Percentiles rank a stretch among this genome's conserved stretches.
phyloP scores from a whole-genome alignment of 495 filamentous ascomycete genomes.

The Hypoxylon fragiforme region DNA sequence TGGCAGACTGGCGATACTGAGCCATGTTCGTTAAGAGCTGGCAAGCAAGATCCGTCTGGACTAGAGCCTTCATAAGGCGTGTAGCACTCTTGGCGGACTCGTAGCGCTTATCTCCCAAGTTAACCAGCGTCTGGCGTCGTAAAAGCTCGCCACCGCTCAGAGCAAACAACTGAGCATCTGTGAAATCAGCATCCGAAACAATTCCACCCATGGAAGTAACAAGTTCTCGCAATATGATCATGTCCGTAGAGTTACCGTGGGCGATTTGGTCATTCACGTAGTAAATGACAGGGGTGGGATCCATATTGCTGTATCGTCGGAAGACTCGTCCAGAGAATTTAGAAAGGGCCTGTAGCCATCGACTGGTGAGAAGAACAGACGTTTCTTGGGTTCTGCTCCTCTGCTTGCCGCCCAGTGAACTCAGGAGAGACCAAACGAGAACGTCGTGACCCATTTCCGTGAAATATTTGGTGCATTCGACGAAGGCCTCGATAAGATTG shows the following conservation, averaged over 20 bases:
- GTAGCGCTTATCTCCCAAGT: constrained; percentile 77
- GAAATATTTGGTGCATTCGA: constrained; percentile 91
- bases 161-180: constrained; percentile 78
- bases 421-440: constrained; percentile 84
- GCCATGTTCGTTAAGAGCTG: constrained; percentile 86
- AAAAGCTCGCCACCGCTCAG: constrained; percentile 85
- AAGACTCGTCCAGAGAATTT: constrained; percentile 87
- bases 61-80: constrained; percentile 77
- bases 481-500: constrained; percentile 89
- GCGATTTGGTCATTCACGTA: constrained; percentile 85
- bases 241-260: constrained; percentile 77
- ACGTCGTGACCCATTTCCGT: constrained; percentile 92
- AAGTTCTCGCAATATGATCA: constrained; percentile 85
- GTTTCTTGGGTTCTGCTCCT: constrained; percentile 78
- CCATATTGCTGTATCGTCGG: constrained; percentile 78
- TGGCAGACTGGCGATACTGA: constrained; percentile 79
- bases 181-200: constrained; percentile 79
- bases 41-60: constrained; percentile 69
- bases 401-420: constrained; percentile 71
- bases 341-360: constrained; percentile 84
- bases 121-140: constrained; percentile 74
- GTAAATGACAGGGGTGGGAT: constrained; percentile 80
- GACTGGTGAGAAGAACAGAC: constrained; percentile 78
- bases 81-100: constrained; percentile 63
- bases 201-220: constrained; percentile 92